A percentile compares a stretch with the other conserved stretches of the same genome.
phyloP scores from a whole-genome alignment of 331 rosid genomes.

The Saraca asoca region DNA sequence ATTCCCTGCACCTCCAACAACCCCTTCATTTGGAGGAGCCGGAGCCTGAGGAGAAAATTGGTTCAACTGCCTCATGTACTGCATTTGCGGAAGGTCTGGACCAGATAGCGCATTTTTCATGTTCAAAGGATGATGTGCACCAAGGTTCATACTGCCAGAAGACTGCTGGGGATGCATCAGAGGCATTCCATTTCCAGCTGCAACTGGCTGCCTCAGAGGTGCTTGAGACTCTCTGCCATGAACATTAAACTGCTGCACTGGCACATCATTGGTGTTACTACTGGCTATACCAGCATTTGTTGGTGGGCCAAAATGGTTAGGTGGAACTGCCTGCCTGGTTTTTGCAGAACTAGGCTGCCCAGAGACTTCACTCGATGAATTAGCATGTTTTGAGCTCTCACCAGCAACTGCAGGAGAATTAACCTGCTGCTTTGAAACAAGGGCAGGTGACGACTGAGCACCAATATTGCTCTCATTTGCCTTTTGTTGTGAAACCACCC shows the following conservation, averaged over 20 bases:
- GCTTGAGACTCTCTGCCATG: conserved; percentile 78
- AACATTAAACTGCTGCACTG: conserved; percentile 43
- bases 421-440: conserved; percentile 81
- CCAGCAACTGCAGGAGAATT: conserved; percentile 73
- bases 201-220: conserved; percentile 58
- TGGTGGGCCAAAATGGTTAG: conserved; percentile 66
- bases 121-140: conserved; percentile 53
- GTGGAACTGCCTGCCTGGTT: conserved; percentile 68
- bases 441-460: conserved; percentile 62
- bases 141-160: conserved; percentile 59
- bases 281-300: conserved; percentile 52
- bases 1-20: conserved; percentile 56
- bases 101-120: conserved; percentile 55
- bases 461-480: conserved; percentile 64
- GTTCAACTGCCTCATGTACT: conserved; percentile 58
- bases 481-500: conserved; percentile 72
- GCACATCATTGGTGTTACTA: conserved; percentile 46
- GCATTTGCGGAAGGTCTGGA: conserved; percentile 68
- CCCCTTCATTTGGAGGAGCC: conserved; percentile 58
- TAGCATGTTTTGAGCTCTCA: conserved; percentile 85
- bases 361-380: conserved; percentile 75
- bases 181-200: conserved; percentile 69
- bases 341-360: conserved; percentile 80
- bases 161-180: conserved; percentile 64
- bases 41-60: conserved; percentile 69